Conservation (phyloP, 2,329 filamentous ascomycete species). For the Aschersonia sp. region DNA sequence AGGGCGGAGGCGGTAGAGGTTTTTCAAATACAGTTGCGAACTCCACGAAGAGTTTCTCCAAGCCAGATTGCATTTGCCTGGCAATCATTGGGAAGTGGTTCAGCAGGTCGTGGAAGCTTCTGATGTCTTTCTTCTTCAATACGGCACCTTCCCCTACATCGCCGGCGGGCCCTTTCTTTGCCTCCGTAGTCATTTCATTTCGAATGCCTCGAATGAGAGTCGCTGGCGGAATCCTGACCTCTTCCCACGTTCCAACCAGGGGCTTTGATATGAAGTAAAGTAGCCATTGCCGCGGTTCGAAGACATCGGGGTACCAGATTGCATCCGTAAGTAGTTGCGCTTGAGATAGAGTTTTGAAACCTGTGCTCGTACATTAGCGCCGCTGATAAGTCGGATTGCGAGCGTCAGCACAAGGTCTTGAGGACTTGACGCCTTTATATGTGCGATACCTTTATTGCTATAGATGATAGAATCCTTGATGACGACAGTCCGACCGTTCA, state of each 20-base stretch:
- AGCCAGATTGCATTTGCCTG: constrained; percentile 82
- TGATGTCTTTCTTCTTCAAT: constrained; percentile 71
- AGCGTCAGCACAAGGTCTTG: too few relatives aligned
- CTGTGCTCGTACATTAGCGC: constrained; percentile 24
- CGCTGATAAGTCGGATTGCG: neutral
- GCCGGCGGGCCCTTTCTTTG: constrained; percentile 19
- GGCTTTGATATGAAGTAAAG: constrained; percentile 92
- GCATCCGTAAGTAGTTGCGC: constrained; percentile 73
- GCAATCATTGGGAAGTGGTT: constrained; percentile 92
- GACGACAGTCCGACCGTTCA: constrained; percentile 85
- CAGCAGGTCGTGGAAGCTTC: constrained; percentile 77
- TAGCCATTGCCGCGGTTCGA: constrained; percentile 86
- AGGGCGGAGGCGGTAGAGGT: constrained; percentile 63
- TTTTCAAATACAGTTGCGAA: constrained; percentile 78
- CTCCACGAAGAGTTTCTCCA: constrained; percentile 81
- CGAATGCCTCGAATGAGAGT: constrained; percentile 32
- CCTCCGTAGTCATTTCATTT: constrained; percentile 21
- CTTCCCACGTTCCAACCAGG: constrained; percentile 69
- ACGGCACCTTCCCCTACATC: constrained; percentile 28
- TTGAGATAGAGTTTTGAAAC: constrained; percentile 84
- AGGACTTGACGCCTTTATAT: too few relatives aligned
- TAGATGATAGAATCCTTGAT: constrained; percentile 88
- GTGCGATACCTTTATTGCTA: constrained; percentile 71
- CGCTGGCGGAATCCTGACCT: constrained; percentile 57
- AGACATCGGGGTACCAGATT: constrained; percentile 78